These are phyloP conservation scores for Staphylotrichum longicolle DNA, from an alignment of 495 filamentous ascomycete species.

Conservation along the genomic window DNA sequence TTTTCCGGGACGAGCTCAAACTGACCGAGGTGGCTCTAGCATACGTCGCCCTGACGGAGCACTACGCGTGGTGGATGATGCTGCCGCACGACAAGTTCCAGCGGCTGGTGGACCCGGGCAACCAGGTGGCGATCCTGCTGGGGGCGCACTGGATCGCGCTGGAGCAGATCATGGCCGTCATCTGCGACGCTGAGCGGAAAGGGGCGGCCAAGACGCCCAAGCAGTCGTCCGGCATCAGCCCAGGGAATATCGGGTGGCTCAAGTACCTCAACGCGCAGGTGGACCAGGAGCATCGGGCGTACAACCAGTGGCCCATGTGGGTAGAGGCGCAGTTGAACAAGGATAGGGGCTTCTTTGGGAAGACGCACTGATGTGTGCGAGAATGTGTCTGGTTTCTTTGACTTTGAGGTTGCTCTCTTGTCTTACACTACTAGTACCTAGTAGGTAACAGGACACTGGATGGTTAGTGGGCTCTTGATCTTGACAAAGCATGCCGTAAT, in stretches of 20 bases:
- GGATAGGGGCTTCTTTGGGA: conserved; percentile 40
- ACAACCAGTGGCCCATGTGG: conserved; percentile 51
- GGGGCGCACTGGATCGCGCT: conserved; percentile 59
- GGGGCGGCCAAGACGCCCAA: conserved; percentile 19
- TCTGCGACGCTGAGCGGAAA: conserved; percentile 37
- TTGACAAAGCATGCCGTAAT: too few species aligned
- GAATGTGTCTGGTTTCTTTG: conserved; percentile 1
- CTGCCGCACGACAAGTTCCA: conserved; percentile 54
- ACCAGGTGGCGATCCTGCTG: conserved; percentile 50
- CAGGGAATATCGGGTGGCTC: conserved; percentile 42
- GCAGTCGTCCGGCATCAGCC: conserved; percentile 12
- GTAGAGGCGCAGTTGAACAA: conserved; percentile 43
- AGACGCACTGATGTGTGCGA: conserved; percentile 1
- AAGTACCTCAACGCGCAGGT: conserved; percentile 43
- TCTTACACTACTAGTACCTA: background rate
- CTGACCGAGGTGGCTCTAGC: conserved; percentile 24
- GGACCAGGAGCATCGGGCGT: conserved; percentile 37
- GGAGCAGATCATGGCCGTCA: conserved; percentile 55
- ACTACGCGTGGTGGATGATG: conserved; percentile 51
- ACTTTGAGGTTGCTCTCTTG: background rate
- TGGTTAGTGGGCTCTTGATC: too few species aligned
- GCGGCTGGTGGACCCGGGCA: conserved; percentile 49
- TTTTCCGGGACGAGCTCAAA: background rate
- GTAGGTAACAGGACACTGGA: too few species aligned
- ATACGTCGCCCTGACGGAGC: conserved; percentile 39